phyloP scores from a whole-genome alignment of 352 stramenopile genomes.

The Phytophthora macrochlamydospora region DNA sequence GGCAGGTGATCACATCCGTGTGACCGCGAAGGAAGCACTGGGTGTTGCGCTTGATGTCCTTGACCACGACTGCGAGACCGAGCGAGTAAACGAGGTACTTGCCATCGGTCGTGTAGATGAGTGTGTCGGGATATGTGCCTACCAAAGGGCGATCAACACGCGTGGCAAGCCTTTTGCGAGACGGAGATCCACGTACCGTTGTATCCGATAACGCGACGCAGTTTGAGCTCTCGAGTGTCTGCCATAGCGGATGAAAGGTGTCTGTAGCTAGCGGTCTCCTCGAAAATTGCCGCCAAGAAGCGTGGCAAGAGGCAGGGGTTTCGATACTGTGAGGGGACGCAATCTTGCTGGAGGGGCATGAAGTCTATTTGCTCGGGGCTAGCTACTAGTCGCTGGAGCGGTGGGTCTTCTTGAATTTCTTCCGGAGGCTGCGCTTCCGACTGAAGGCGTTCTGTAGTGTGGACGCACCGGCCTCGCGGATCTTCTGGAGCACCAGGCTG shows the following conservation, averaged over 20 bases:
- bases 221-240: conserved; percentile 74
- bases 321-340: neutral
- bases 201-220: conserved; percentile 82
- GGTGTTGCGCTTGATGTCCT: conserved; percentile 72
- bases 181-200: conserved; percentile 52
- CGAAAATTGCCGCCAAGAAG: neutral
- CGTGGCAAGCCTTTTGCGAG: neutral
- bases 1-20: conserved; percentile 92
- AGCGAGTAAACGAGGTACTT: conserved; percentile 89
- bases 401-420: conserved; percentile 75
- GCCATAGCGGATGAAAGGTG: conserved; percentile 41
- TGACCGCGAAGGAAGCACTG: conserved; percentile 93
- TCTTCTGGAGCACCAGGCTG: conserved; percentile 66
- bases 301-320: neutral
- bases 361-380: neutral
- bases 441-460: conserved; percentile 77
- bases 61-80: conserved; percentile 84
- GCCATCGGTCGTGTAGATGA: conserved; percentile 83
- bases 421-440: conserved; percentile 79
- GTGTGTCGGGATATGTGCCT: conserved; percentile 70
- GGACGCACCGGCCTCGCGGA: conserved; percentile 52
- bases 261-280: neutral
- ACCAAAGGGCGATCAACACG: neutral
- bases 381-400: conserved; percentile 19
- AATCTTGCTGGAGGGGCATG: conserved; percentile 1